These are phyloP conservation scores for Dendrobium officinale DNA, from an alignment of 106 monocot species.

Conservation along the genomic window DNA sequence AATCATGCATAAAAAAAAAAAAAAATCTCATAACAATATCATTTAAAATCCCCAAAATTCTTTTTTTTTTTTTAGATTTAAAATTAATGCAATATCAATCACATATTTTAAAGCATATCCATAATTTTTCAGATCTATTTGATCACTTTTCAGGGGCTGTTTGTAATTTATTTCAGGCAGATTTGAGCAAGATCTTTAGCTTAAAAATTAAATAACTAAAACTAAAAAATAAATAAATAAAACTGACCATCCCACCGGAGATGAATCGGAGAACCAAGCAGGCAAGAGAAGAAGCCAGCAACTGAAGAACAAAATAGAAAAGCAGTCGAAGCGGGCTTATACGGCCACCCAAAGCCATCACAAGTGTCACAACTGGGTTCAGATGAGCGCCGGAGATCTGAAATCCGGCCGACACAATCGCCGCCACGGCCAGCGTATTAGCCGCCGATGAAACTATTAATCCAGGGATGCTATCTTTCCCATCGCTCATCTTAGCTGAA, in stretches of 20 bases:
- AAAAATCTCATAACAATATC: too few relatives aligned
- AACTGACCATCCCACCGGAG: slow-evolving; percentile 52
- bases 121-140: too few relatives aligned
- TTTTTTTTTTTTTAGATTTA: too few relatives aligned
- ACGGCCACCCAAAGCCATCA: slow-evolving; percentile 55
- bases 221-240: too few relatives aligned
- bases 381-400: slow-evolving; percentile 76
- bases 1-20: too few relatives aligned
- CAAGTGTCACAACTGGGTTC: slow-evolving; percentile 72
- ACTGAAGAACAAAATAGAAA: slow-evolving; percentile 54
- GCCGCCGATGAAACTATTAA: slow-evolving; percentile 55
- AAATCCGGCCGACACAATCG: slow-evolving; percentile 56
- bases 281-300: slow-evolving; percentile 51
- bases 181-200: too few relatives aligned
- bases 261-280: slow-evolving; percentile 66
- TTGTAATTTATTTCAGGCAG: too few relatives aligned
- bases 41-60: too few relatives aligned
- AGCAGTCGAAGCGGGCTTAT: slow-evolving; percentile 49
- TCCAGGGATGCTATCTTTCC: slow-evolving; percentile 32
- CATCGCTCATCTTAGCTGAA: slow-evolving; percentile 35
- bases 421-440: slow-evolving; percentile 53
- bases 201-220: too few relatives aligned
- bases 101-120: too few relatives aligned
- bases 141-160: too few relatives aligned
- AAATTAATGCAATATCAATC: too few relatives aligned